These are phyloP conservation scores for Clitocybe nebularis DNA, from an alignment of 1,284 basidiomycete genomes.

Conservation along the genomic window DNA sequence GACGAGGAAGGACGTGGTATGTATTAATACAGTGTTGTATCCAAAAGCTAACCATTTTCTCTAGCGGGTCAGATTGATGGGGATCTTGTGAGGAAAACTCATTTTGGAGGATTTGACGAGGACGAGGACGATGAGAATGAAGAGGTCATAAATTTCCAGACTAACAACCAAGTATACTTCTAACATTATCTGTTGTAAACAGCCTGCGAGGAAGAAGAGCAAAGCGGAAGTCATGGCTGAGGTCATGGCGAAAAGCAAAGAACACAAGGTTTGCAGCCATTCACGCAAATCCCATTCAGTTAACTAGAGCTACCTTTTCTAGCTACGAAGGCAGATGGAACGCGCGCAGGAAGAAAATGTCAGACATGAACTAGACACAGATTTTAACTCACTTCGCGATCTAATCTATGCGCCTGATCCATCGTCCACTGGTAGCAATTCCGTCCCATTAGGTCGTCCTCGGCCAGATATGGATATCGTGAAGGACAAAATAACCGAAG, in stretches of 20 bases:
- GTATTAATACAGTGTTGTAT: constrained; percentile 10
- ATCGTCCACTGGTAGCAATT: constrained; percentile 35
- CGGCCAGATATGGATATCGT: constrained; percentile 17
- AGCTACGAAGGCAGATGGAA: constrained; percentile 87
- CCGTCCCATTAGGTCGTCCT: constrained; percentile 28
- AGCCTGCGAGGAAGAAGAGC: constrained; percentile 82
- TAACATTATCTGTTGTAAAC: constrained; percentile 11
- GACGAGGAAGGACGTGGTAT: constrained; percentile 54
- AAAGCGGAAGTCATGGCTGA: constrained; percentile 99
- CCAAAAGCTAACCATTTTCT: too few species aligned
- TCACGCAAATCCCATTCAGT: too few species aligned
- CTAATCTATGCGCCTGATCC: constrained; percentile 66
- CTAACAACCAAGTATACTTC: constrained; percentile 4
- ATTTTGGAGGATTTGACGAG: constrained; percentile 89
- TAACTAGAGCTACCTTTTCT: not conserved
- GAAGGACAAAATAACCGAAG: constrained; percentile 26
- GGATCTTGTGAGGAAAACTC: constrained; percentile 60
- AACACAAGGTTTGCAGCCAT: constrained; percentile 84
- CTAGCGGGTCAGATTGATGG: constrained; percentile 60
- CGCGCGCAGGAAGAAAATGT: constrained; percentile 84
- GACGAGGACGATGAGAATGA: constrained; percentile 56
- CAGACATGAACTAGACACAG: constrained; percentile 85
- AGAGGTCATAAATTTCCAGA: constrained; percentile 43
- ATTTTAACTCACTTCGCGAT: constrained; percentile 80
- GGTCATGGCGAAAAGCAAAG: constrained; percentile 96